These are phyloP conservation scores for Handroanthus guayacan DNA, from an alignment of 257 asterid genomes.

Conservation along the genomic window DNA sequence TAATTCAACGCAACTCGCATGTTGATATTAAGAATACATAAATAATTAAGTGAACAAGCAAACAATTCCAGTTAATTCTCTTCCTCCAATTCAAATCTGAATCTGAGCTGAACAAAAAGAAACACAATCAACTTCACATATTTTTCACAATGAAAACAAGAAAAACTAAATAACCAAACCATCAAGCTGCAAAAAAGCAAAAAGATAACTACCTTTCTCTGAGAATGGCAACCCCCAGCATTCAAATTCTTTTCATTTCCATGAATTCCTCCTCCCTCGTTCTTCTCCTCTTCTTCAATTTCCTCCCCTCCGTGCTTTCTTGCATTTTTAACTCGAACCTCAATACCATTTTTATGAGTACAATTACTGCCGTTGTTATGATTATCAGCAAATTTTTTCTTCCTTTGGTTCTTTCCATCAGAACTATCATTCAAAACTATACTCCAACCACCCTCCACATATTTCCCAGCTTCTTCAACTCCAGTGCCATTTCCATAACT, in stretches of 20 bases:
- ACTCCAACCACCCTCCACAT: constrained; percentile 48
- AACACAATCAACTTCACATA: background rate
- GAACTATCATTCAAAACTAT: constrained; percentile 46
- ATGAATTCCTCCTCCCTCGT: constrained; percentile 16
- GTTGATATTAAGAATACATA: background rate
- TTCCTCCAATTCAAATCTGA: too few relatives aligned
- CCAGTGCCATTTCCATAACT: constrained; percentile 10
- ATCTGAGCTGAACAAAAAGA: background rate
- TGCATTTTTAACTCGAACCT: background rate
- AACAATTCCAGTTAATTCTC: background rate
- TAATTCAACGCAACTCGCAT: background rate
- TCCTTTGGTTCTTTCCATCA: constrained; percentile 28
- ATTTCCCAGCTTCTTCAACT: constrained; percentile 32
- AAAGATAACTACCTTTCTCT: constrained; percentile 39
- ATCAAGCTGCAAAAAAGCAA: background rate
- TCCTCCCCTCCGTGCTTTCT: constrained; percentile 6
- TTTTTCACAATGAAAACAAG: background rate
- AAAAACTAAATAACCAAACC: background rate
- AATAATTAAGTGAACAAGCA: background rate
- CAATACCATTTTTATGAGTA: background rate
- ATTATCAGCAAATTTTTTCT: constrained; percentile 12
- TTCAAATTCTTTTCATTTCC: constrained; percentile 20
- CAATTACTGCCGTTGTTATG: background rate
- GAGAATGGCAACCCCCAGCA: constrained; percentile 26
- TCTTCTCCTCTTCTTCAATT: constrained; percentile 24